A percentile compares a stretch with the other conserved stretches of the same genome.
Evolutionary conservation across 345 rosid genomes (phyloP).

Genomic region (Brassica incana): DNA sequence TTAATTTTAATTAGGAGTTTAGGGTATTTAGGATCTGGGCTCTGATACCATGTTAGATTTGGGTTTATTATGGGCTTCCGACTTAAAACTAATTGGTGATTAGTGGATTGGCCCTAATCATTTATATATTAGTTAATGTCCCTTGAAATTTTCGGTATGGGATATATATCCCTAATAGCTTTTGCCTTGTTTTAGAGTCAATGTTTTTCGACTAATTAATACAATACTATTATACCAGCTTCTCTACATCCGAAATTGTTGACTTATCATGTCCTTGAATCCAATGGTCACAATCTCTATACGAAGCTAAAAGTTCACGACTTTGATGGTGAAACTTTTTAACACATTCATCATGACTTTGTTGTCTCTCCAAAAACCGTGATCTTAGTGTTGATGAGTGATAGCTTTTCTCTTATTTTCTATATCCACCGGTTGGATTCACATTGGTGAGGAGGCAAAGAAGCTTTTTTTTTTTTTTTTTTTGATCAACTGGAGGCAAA

Average conservation of each 20-base stretch:
- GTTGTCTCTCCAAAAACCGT: neutral
- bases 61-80: too few relatives aligned
- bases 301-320: neutral
- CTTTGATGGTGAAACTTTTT: neutral
- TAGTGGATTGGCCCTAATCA: too few relatives aligned
- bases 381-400: neutral
- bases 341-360: neutral
- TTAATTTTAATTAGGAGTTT: too few relatives aligned
- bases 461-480: neutral
- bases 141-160: too few relatives aligned
- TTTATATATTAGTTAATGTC: too few relatives aligned
- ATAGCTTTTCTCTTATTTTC: neutral
- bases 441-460: neutral
- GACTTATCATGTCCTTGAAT: slow-evolving; percentile 15
- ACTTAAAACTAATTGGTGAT: too few relatives aligned
- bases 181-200: slow-evolving; percentile 28
- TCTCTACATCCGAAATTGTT: slow-evolving; percentile 21
- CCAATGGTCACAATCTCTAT: slow-evolving; percentile 5
- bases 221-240: neutral
- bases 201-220: neutral
- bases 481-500: neutral
- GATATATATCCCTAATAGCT: neutral
- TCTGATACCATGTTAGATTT: too few relatives aligned
- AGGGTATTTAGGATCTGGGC: too few relatives aligned
- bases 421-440: neutral